Evolutionary conservation across 495 filamentous ascomycete genomes (phyloP).

Genomic region (Daldinia loculata): DNA sequence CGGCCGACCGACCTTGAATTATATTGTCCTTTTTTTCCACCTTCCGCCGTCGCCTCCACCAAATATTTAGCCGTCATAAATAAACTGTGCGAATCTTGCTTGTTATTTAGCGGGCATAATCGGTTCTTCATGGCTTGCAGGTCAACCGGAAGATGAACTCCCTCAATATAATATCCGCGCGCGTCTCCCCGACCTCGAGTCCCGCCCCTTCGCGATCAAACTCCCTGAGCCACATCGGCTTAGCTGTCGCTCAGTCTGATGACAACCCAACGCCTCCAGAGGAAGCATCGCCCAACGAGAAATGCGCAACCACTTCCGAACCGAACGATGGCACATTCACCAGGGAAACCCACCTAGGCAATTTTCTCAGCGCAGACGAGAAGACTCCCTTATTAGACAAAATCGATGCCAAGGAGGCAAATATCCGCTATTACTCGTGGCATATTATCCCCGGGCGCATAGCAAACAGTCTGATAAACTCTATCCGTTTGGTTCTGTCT

Average conservation of each 20-base stretch:
- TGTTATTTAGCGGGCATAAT: conserved; percentile 37
- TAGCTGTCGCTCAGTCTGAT: conserved; percentile 56
- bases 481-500: conserved; percentile 77
- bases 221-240: conserved; percentile 66
- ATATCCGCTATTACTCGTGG: conserved; percentile 56
- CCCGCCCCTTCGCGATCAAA: conserved; percentile 69
- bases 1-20: conserved; percentile 28
- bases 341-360: conserved; percentile 40
- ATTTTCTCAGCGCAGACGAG: conserved; percentile 62
- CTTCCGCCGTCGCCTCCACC: conserved; percentile 14
- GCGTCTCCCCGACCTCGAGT: conserved; percentile 70
- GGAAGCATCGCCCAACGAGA: conserved; percentile 49
- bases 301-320: conserved; percentile 43
- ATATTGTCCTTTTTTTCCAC: conserved; percentile 3
- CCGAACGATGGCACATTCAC: conserved; percentile 41
- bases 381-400: conserved; percentile 69
- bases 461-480: conserved; percentile 65
- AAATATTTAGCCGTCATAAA: conserved; percentile 5
- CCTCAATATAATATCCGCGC: conserved; percentile 90
- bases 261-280: conserved; percentile 43
- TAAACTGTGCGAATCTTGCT: conserved; percentile 23
- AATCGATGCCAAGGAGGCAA: conserved; percentile 47
- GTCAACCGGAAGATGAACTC: conserved; percentile 86
- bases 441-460: conserved; percentile 66
- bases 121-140: conserved; percentile 61